These are phyloP conservation scores for Moringa oleifera DNA, from an alignment of 345 rosid genomes.

Conservation along the genomic window DNA sequence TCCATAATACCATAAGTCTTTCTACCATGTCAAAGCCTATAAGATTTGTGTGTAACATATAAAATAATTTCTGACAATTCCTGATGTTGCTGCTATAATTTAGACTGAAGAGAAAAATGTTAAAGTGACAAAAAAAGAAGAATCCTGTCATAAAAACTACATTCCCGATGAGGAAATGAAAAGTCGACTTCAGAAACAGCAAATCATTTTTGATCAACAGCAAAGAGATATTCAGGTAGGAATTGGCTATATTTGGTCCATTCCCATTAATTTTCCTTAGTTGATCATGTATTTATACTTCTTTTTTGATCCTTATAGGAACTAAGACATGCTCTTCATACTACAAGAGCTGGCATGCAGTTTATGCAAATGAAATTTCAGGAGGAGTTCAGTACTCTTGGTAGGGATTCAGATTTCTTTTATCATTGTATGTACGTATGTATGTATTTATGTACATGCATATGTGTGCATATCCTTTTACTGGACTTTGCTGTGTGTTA, in stretches of 20 bases:
- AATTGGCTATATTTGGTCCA: conserved; percentile 2
- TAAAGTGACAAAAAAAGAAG: conserved; percentile 45
- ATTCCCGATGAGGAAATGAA: conserved; percentile 44
- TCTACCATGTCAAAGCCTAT: neutral
- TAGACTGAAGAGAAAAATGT: conserved; percentile 57
- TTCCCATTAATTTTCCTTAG: conserved; percentile 2
- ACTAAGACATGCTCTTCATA: conserved; percentile 50
- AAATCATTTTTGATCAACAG: conserved; percentile 64
- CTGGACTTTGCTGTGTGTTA: neutral
- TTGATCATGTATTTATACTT: conserved; percentile 7
- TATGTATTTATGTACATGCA: neutral
- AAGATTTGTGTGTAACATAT: neutral
- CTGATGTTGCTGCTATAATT: conserved; percentile 9
- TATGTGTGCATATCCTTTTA: too few species aligned
- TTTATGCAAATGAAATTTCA: conserved; percentile 76
- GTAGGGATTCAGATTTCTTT: conserved; percentile 31
- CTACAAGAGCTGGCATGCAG: conserved; percentile 90
- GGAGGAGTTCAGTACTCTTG: conserved; percentile 77
- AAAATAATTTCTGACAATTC: conserved; percentile 1
- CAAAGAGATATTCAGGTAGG: conserved; percentile 64
- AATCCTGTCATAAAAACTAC: conserved; percentile 27
- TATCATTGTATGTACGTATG: neutral
- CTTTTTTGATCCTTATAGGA: conserved; percentile 39
- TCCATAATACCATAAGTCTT: conserved; percentile 2
- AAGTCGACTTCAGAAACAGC: conserved; percentile 40